phyloP scores from a whole-genome alignment of 108 stramenopile species.

The Pseudonitzschia delicatissima region DNA sequence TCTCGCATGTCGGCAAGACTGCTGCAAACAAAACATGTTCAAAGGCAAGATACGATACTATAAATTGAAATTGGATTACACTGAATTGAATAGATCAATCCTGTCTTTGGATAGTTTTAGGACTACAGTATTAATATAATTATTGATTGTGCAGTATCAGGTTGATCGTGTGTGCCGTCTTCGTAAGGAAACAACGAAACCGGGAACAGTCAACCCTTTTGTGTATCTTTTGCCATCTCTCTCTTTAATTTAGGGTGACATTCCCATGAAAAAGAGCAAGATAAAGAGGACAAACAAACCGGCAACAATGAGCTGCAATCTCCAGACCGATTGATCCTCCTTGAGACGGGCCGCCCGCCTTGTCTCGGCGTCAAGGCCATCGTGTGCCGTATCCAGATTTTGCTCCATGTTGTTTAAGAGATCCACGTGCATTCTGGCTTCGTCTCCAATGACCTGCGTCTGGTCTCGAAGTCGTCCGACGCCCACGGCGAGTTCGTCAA shows the following conservation, averaged over 20 bases:
- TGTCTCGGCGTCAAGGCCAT: constrained; percentile 80
- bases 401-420: constrained; percentile 87
- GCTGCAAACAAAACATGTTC: neutral
- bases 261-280: constrained; percentile 74
- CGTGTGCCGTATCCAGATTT: constrained; percentile 80
- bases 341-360: constrained; percentile 67
- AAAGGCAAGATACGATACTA: neutral
- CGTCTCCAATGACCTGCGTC: constrained; percentile 81
- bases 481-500: constrained; percentile 86
- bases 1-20: too few species aligned
- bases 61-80: neutral
- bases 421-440: constrained; percentile 78
- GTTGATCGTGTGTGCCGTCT: too few species aligned
- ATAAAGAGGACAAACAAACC: constrained; percentile 73
- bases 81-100: too few species aligned
- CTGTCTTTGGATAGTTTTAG: too few species aligned
- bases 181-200: too few species aligned
- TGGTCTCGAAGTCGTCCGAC: constrained; percentile 83
- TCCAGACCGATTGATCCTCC: constrained; percentile 82
- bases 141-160: too few species aligned
- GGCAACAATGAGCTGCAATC: constrained; percentile 77
- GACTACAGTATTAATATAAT: too few species aligned
- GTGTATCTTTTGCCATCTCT: too few species aligned
- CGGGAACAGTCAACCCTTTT: too few species aligned
- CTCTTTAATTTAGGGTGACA: constrained; percentile 22